Evolutionary conservation across 192 early-diverging fungal genomes (phyloP).

Genomic region (Coemansia sp.): DNA sequence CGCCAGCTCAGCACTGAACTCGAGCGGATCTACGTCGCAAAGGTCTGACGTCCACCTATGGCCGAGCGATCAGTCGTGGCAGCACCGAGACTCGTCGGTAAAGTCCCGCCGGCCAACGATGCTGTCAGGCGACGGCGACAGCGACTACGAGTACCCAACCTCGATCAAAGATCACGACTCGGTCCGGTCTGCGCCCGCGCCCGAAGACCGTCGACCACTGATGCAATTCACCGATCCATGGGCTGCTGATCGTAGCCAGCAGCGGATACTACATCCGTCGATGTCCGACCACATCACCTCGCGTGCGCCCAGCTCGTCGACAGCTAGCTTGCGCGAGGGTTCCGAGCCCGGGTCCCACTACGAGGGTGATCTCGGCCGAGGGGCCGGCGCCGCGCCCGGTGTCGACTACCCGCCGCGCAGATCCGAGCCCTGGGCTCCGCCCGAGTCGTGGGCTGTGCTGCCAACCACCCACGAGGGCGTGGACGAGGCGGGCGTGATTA

Average conservation of each 20-base stretch:
- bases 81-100: conserved; percentile 37
- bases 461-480: conserved; percentile 39
- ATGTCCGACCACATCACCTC: neutral
- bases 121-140: conserved; percentile 23
- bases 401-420: conserved; percentile 41
- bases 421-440: conserved; percentile 59
- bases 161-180: conserved; percentile 30
- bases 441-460: conserved; percentile 71
- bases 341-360: neutral
- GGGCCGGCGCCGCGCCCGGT: conserved; percentile 2
- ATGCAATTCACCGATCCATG: conserved; percentile 49
- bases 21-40: conserved; percentile 10
- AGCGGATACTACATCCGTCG: conserved; percentile 5
- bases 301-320: conserved; percentile 3
- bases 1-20: conserved; percentile 20
- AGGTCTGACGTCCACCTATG: conserved; percentile 19
- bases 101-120: conserved; percentile 36
- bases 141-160: conserved; percentile 21
- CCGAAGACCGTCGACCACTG: conserved; percentile 24
- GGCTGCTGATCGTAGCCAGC: conserved; percentile 39
- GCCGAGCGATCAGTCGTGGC: conserved; percentile 27
- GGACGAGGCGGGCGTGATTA: conserved; percentile 25
- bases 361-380: neutral
- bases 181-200: conserved; percentile 24
- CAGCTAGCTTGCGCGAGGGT: conserved; percentile 9